Percentiles rank a stretch among this genome's conserved stretches.
Conservation (phyloP, 768 basidiomycete species). For the Agrocybe pediades region DNA sequence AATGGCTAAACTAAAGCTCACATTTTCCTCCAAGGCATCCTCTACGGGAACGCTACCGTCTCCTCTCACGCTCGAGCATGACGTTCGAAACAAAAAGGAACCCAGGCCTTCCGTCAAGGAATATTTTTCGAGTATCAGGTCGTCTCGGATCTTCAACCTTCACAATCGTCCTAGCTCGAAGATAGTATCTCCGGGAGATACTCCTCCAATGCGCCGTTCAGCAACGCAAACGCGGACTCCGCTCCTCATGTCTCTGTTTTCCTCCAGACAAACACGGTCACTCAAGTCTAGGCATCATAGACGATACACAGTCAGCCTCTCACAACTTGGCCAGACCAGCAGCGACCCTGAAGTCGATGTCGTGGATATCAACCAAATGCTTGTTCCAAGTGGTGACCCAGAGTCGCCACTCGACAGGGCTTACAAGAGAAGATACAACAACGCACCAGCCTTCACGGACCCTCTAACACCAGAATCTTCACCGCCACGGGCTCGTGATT, state of each 20-base stretch:
- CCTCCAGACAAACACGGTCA: neutral
- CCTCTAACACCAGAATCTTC: neutral
- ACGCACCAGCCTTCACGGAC: neutral
- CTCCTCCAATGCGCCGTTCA: neutral
- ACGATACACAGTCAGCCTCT: slow-evolving; percentile 7
- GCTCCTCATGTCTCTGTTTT: slow-evolving; percentile 4
- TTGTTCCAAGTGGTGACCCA: neutral
- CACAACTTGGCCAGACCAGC: neutral
- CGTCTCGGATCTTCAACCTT: neutral
- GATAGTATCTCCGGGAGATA: no score
- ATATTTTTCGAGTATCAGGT: neutral
- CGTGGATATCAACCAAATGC: neutral
- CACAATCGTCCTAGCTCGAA: neutral
- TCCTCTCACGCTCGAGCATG: neutral
- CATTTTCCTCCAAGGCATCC: no score
- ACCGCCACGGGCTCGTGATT: neutral
- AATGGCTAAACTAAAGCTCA: no score
- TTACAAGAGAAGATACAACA: neutral
- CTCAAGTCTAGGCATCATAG: slow-evolving; percentile 4
- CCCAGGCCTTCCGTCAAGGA: neutral
- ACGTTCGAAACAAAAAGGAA: neutral
- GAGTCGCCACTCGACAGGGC: slow-evolving; percentile 1
- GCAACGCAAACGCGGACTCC: neutral
- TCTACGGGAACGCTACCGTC: neutral
- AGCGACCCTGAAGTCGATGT: neutral